These are phyloP conservation scores for Elsinoe batatas DNA, from an alignment of 2,329 filamentous ascomycete genomes.

Conservation along the genomic window DNA sequence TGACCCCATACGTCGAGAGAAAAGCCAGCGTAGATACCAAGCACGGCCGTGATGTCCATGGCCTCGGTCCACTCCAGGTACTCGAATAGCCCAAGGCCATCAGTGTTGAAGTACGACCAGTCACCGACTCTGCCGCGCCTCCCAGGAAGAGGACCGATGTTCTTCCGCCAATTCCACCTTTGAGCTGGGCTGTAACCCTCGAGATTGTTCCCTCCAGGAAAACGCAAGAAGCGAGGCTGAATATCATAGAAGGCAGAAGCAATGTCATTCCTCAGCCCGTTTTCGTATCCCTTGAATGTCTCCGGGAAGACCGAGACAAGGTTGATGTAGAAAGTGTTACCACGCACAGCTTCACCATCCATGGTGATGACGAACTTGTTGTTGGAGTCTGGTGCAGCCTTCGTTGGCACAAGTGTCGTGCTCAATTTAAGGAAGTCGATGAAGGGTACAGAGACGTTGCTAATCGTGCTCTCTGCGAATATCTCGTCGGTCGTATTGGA, in stretches of 20 bases:
- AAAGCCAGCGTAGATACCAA: conserved; percentile 48
- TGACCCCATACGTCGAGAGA: conserved; percentile 33
- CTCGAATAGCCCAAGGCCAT: conserved; percentile 50
- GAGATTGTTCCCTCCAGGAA: conserved; percentile 42
- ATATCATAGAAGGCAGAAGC: conserved; percentile 33
- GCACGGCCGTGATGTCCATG: conserved; percentile 44
- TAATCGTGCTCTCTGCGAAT: conserved; percentile 29
- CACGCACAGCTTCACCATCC: conserved; percentile 30
- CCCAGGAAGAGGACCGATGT: conserved; percentile 38
- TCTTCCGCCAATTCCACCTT: conserved; percentile 42
- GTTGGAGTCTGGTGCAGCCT: conserved; percentile 32
- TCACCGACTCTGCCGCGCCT: conserved; percentile 36
- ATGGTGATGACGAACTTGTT: conserved; percentile 40
- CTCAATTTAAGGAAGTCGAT: conserved; percentile 14
- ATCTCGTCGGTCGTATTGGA: conserved; percentile 34
- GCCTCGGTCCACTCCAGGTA: conserved; percentile 47
- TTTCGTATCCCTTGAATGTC: conserved; percentile 38
- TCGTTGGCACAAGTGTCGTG: conserved; percentile 32
- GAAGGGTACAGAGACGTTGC: conserved; percentile 14
- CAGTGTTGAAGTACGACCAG: conserved; percentile 50
- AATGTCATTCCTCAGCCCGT: conserved; percentile 37
- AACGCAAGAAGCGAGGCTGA: conserved; percentile 37
- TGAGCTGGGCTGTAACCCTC: conserved; percentile 30
- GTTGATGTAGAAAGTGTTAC: conserved; percentile 35
- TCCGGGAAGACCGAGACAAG: conserved; percentile 40